Evolutionary conservation across 495 filamentous ascomycete species (phyloP), one percentile per base, ranked within the genome.

Genomic region (Trichoderma orchidacearum): DNA sequence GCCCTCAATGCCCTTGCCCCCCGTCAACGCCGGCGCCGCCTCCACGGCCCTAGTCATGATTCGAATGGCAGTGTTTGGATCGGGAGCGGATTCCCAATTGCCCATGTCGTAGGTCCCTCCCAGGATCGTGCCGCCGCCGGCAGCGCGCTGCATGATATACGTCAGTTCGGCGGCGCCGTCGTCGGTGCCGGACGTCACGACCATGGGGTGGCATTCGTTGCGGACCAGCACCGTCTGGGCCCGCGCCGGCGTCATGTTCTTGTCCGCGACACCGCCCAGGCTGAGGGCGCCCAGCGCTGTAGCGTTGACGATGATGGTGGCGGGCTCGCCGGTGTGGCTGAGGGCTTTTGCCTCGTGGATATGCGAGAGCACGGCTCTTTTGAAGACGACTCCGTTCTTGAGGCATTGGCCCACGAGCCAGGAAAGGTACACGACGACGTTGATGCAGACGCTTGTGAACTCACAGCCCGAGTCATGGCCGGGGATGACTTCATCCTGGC

Each of bases 111-210:
- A 90, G 25, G 83, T 94, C 0, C 93, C 93, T 5, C 93, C 93
- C 4, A 98, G 74, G 27, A 98, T 75, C 0, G 89, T 95, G 3
- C 81, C 81, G 13, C 81, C 81, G 17, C 80, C 91, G 7, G 80
- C 83, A 2, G 91, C 89, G n/a, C 93, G 80, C 57, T 83, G 81
- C 92, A 98, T 98, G 52, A 91, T 80, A 63, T 98, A 98, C 57
- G 76, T 74, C n/a, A 82, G 70, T 66, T 97, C 91, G 32, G 88
- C 90, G 0, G 77, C 75, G 0, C 82, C 87, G 61, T 95, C 87
- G 51, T 96, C 90, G 0, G 82, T 87, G 0, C 90, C 90, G 23
- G 86, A 90, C 29, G 77, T 72, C 1, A 72, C 74, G 18, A 72
- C 61, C 85, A 95, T 93, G 32, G 80, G 75, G 6, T 81, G 79